Evolutionary conservation across 805 yeast genomes (phyloP).

Genomic region (Millerago galiae): DNA sequence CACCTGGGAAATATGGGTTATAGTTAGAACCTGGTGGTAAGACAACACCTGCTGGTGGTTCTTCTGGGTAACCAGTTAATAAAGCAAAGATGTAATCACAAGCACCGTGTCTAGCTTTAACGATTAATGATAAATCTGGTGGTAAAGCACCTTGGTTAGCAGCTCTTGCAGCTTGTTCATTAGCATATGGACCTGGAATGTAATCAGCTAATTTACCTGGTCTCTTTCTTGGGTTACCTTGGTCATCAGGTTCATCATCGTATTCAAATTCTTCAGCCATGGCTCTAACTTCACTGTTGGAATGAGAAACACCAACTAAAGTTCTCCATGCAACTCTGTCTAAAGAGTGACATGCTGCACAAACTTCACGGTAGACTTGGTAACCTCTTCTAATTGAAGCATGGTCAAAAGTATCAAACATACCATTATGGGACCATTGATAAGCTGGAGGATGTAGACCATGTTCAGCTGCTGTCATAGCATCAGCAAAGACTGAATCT

Average conservation of each 20-base stretch:
- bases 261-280: slow-evolving; percentile 96
- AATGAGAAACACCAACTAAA: slow-evolving; percentile 93
- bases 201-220: slow-evolving; percentile 96
- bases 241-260: slow-evolving; percentile 98
- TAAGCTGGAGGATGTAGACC: slow-evolving; percentile 94
- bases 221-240: slow-evolving; percentile 97
- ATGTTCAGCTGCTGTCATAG: slow-evolving; percentile 98
- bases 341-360: slow-evolving; percentile 98
- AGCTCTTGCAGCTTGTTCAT: slow-evolving; percentile 99
- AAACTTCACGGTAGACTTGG: slow-evolving; percentile 97
- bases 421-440: slow-evolving; percentile 92
- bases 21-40: slow-evolving; percentile 94
- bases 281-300: slow-evolving; percentile 80
- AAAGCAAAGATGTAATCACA: slow-evolving; percentile 90
- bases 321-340: slow-evolving; percentile 98
- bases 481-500: slow-evolving; percentile 81
- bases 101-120: slow-evolving; percentile 99
- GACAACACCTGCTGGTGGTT: slow-evolving; percentile 94
- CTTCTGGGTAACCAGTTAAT: slow-evolving; percentile 98
- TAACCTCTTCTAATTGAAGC: slow-evolving; percentile 97
- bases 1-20: slow-evolving; percentile 99
- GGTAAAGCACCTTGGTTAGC: slow-evolving; percentile 99
- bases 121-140: slow-evolving; percentile 94
- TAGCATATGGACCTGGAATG: slow-evolving; percentile 91
- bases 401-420: slow-evolving; percentile 88